Percentiles rank a stretch among this genome's conserved stretches.
Conservation (phyloP, 441 rosid species). For the Euphorbia schlechtendalii region DNA sequence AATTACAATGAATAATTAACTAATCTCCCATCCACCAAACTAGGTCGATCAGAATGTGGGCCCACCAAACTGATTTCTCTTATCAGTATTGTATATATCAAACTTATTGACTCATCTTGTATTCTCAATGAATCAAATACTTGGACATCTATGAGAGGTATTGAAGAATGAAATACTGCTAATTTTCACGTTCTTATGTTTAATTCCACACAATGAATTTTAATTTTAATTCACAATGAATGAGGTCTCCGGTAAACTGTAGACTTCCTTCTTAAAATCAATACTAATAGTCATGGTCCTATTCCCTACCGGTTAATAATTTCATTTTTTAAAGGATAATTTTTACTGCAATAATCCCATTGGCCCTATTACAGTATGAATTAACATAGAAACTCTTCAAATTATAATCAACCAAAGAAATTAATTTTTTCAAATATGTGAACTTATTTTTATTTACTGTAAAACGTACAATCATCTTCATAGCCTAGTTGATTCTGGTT, state of each 20-base stretch:
- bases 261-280: background rate
- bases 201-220: background rate
- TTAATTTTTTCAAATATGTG: no score
- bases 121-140: no score
- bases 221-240: background rate
- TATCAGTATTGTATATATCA: no score
- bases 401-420: background rate
- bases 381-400: background rate
- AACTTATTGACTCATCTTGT: no score
- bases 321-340: background rate
- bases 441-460: no score
- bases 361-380: background rate
- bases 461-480: background rate
- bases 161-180: background rate
- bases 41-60: no score
- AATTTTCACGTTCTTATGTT: background rate
- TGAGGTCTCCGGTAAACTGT: background rate
- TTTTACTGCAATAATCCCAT: background rate
- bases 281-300: background rate
- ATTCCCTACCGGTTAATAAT: background rate
- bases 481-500: background rate
- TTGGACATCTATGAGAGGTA: no score
- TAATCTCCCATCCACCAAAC: no score
- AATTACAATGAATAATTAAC: no score
- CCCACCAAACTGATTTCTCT: no score